Conservation (phyloP, 1,284 basidiomycete species). For the Fistulinella staudtii region DNA sequence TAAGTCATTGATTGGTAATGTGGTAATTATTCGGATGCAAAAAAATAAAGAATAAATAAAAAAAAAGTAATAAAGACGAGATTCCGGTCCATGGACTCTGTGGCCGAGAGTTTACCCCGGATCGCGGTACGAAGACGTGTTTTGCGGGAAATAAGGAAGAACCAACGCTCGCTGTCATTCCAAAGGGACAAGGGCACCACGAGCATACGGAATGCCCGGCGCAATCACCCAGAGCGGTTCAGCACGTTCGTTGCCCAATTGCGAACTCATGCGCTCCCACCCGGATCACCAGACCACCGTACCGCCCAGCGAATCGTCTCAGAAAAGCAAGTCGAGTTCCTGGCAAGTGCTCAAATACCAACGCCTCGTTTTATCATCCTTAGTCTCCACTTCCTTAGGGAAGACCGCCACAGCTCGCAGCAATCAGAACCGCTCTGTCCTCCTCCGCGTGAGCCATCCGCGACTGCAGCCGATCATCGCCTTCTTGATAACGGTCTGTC, state of each 20-base stretch:
- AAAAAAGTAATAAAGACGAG: conserved; percentile 17
- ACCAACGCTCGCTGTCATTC: neutral
- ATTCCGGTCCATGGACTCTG: too few species aligned
- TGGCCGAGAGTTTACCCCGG: conserved; percentile 2
- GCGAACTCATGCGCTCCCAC: conserved; percentile 28
- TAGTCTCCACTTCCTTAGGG: conserved; percentile 23
- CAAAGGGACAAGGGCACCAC: conserved; percentile 5
- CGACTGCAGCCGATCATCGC: conserved; percentile 31
- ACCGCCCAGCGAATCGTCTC: conserved; percentile 24
- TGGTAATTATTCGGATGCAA: neutral
- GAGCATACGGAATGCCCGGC: conserved; percentile 13
- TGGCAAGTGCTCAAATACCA: conserved; percentile 29
- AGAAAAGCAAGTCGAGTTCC: conserved; percentile 22
- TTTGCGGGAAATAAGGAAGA: neutral
- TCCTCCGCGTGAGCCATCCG: conserved; percentile 23
- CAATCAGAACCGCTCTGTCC: conserved; percentile 19
- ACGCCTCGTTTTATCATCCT: conserved; percentile 19
- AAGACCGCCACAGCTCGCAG: conserved; percentile 26
- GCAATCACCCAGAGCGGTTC: conserved; percentile 9
- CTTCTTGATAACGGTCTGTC: conserved; percentile 32
- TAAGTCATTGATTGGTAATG: conserved; percentile 13
- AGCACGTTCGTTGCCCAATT: conserved; percentile 22
- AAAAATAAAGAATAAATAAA: too few species aligned
- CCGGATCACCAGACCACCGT: conserved; percentile 30
- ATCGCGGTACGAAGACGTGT: too few species aligned